Base-by-base conservation (phyloP, 164 flowering plant species). In the Cinnamomum chago region DNA sequence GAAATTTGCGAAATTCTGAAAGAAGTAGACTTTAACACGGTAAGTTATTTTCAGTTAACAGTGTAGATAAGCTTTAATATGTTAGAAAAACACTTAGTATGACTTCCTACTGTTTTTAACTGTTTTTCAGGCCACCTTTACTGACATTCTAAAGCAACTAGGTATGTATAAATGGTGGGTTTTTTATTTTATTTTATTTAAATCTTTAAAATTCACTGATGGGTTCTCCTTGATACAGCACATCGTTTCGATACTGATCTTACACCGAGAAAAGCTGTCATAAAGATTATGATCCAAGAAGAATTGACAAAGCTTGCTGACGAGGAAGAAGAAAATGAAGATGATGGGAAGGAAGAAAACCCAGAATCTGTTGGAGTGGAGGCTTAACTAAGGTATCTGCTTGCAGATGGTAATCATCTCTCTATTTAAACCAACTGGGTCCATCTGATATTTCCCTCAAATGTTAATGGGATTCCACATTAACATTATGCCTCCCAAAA, bases 11-110 rank as follows among this genome's bases (percentile, higher is more conserved):
- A 89, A 75, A 92, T 91, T 79, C 90, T 96, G 70, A 92, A 94
- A 72, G 92, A 84, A 76, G 97, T 94, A 33, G 97, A 94, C 79
- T 94, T 92, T 79, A 94, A 90, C 75, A 94, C 97, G 80, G 98
- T 94, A 82, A 80, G 88, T 23, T 69, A 12, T 6, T 20, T 67
- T 33, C 13, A 30, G 33, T 28, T 4, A 14, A 67, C 40, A 25
- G 17, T 30, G 4, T 64, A 24, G 47, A 33, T 17, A 67, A 67
- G 50, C 69, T 67, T 35, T 22, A 15, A 35, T 28, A 4, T 25
- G 35, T 15, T 14, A 66, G 22, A 28, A 64, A 64, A 64, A 9
- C 67, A 23, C 67, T 25, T 11, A 11, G 67, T 40, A 40, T 40
- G 47, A 9, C 47, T 30, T 30, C 1, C 47, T 9, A 40, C 47